Evolutionary conservation across 352 stramenopile species (phyloP).

Genomic region (Globisporangium uncinulatum): DNA sequence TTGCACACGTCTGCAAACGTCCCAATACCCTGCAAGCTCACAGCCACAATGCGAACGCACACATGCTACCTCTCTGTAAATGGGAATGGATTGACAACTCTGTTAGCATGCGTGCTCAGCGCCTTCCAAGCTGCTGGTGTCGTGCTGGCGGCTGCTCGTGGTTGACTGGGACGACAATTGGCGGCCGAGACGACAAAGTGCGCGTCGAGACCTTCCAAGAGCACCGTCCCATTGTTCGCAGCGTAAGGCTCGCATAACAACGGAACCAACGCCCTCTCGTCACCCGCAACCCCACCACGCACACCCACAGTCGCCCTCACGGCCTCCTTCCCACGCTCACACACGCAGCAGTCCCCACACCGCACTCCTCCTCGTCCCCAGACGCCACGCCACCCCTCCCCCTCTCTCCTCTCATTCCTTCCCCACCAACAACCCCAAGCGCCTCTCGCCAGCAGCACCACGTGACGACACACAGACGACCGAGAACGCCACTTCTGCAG

Average conservation of each 20-base stretch:
- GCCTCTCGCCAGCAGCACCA: not conserved
- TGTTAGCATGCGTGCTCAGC: not conserved
- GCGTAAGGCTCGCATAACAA: not conserved
- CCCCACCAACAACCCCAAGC: too few species aligned
- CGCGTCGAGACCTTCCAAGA: not conserved
- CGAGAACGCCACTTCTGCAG: conserved; percentile 4
- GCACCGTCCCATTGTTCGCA: not conserved
- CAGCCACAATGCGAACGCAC: not conserved
- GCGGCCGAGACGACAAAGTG: not conserved
- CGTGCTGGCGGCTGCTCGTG: not conserved
- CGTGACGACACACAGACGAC: not conserved
- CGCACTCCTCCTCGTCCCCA: conserved; percentile 1
- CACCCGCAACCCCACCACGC: not conserved
- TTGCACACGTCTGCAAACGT: too few species aligned
- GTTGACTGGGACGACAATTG: not conserved
- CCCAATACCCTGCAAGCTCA: too few species aligned
- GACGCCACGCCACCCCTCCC: not conserved
- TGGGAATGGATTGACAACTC: not conserved
- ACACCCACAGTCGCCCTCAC: not conserved
- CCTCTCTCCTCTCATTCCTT: not conserved
- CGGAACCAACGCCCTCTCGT: too few species aligned
- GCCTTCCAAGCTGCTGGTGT: not conserved
- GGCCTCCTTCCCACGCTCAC: not conserved
- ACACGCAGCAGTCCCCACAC: conserved; percentile 4
- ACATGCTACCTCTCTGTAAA: not conserved